Evolutionary conservation across 306 rosid species (phyloP).

Genomic region (Cercis canadensis): DNA sequence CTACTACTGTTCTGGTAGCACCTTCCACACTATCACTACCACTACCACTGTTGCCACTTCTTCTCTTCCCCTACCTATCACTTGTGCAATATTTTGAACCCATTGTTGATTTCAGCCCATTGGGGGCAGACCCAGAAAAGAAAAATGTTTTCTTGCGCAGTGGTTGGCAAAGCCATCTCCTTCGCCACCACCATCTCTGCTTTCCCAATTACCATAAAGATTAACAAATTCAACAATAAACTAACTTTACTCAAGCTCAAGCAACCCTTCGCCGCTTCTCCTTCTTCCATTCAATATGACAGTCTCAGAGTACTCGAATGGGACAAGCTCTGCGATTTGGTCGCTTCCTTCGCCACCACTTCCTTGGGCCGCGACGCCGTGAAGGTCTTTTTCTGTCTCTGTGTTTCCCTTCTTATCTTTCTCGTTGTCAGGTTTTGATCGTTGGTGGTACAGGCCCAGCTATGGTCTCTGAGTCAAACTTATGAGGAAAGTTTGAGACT

Average conservation of each 20-base stretch:
- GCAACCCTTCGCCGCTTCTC: slow-evolving; percentile 36
- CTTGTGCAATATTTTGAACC: slow-evolving; percentile 8
- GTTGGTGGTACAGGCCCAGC: slow-evolving; percentile 59
- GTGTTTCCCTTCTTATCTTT: not conserved
- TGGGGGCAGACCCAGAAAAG: not conserved
- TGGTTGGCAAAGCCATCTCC: slow-evolving; percentile 30
- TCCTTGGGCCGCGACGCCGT: slow-evolving; percentile 79
- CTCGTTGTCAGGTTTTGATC: slow-evolving; percentile 10
- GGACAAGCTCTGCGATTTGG: slow-evolving; percentile 89
- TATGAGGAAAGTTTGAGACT: slow-evolving; percentile 78
- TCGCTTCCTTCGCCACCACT: slow-evolving; percentile 83
- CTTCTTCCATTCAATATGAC: slow-evolving; percentile 62
- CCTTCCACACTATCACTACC: too few species aligned
- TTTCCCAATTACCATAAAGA: slow-evolving; percentile 33
- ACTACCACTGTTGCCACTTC: not conserved
- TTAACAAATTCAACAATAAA: slow-evolving; percentile 30
- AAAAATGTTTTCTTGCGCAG: slow-evolving; percentile 51
- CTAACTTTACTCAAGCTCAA: slow-evolving; percentile 25
- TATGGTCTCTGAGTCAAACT: slow-evolving; percentile 67
- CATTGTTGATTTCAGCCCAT: slow-evolving; percentile 2
- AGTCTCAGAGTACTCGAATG: slow-evolving; percentile 86
- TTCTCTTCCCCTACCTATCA: slow-evolving; percentile 7
- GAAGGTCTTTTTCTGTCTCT: slow-evolving; percentile 47
- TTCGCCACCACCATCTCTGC: slow-evolving; percentile 31
- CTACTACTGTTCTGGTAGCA: too few species aligned